A percentile compares a stretch with the other conserved stretches of the same genome.
Evolutionary conservation across 345 rosid genomes (phyloP).

Genomic region (Salix exigua): DNA sequence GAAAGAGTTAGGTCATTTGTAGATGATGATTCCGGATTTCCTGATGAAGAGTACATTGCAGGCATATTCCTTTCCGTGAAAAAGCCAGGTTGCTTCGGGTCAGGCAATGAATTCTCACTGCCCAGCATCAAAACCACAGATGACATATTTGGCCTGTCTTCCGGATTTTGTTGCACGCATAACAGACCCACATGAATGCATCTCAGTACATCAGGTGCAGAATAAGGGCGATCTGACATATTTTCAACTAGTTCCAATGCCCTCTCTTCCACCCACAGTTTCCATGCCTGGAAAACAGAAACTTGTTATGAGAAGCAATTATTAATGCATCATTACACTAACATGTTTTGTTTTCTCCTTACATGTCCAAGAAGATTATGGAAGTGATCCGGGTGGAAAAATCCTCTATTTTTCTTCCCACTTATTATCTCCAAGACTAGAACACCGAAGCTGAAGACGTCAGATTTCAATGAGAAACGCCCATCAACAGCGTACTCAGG

Average conservation of each 20-base stretch:
- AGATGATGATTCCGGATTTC: neutral
- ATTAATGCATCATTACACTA: too few species aligned
- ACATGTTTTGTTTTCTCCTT: neutral
- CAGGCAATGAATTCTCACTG: neutral
- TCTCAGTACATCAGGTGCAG: neutral
- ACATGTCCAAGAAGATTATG: constrained; percentile 9
- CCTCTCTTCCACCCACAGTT: neutral
- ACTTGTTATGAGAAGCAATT: too few species aligned
- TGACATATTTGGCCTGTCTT: neutral
- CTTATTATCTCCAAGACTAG: constrained; percentile 5
- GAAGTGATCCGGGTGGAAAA: neutral
- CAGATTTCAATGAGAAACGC: constrained; percentile 1
- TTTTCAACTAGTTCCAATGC: neutral
- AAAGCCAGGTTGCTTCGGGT: constrained; percentile 4
- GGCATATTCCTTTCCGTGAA: neutral
- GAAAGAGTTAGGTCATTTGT: neutral
- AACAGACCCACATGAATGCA: neutral
- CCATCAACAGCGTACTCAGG: constrained; percentile 9
- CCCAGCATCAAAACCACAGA: neutral
- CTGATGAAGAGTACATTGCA: neutral
- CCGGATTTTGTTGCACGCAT: neutral
- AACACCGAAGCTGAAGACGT: constrained; percentile 8
- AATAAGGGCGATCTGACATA: neutral
- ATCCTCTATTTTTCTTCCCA: constrained; percentile 8
- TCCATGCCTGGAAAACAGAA: constrained; percentile 24